Evolutionary conservation across 306 rosid species (phyloP).

Genomic region (Vigna radiata): DNA sequence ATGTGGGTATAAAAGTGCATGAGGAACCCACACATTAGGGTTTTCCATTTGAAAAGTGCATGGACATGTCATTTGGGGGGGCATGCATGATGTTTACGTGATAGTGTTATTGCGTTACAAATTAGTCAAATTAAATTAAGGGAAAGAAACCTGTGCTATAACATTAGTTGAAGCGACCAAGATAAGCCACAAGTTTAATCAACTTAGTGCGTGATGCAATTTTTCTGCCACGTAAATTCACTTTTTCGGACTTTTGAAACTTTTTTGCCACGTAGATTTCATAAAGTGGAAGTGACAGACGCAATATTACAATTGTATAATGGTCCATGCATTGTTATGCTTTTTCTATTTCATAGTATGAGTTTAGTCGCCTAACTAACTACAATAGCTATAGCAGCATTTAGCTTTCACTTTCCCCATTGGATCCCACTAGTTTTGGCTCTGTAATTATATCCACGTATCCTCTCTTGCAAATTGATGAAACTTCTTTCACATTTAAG

Average conservation of each 20-base stretch:
- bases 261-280: not conserved
- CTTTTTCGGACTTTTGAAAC: not conserved
- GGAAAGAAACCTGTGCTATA: slow-evolving; percentile 5
- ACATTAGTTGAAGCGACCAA: not conserved
- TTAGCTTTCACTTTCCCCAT: not conserved
- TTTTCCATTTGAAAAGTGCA: slow-evolving; percentile 14
- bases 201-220: not conserved
- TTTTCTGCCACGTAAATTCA: not conserved
- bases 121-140: not conserved
- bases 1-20: slow-evolving; percentile 25
- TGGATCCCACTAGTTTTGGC: slow-evolving; percentile 33
- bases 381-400: not conserved
- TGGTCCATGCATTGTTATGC: slow-evolving; percentile 3
- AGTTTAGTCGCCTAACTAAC: slow-evolving; percentile 26
- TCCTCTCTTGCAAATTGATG: not conserved
- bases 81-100: slow-evolving; percentile 41
- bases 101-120: not conserved
- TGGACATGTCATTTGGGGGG: slow-evolving; percentile 23
- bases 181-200: slow-evolving; percentile 31
- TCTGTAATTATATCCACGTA: slow-evolving; percentile 4
- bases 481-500: slow-evolving; percentile 27
- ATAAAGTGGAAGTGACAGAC: slow-evolving; percentile 13
- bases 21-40: slow-evolving; percentile 24
- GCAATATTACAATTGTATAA: not conserved
- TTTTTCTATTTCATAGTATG: slow-evolving; percentile 4